phyloP scores from a whole-genome alignment of 2,329 filamentous ascomycete species.

The Aphanocladium album region DNA sequence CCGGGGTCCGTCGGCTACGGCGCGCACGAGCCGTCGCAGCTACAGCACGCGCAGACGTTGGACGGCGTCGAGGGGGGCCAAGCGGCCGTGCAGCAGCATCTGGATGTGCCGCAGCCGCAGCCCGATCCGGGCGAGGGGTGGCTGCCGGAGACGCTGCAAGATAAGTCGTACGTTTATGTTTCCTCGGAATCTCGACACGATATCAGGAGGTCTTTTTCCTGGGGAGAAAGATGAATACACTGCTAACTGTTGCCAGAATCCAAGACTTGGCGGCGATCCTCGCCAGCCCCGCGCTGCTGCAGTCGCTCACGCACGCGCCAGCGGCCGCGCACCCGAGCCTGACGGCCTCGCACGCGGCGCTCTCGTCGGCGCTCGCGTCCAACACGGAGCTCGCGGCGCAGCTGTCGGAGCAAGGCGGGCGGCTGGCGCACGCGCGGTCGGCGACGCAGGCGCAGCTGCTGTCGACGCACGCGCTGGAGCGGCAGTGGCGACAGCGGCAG shows the following conservation, averaged over 20 bases:
- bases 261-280: slow-evolving; percentile 71
- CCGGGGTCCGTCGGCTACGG: slow-evolving; percentile 21
- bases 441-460: slow-evolving; percentile 76
- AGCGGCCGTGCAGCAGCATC: slow-evolving; percentile 13
- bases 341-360: slow-evolving; percentile 55
- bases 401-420: slow-evolving; percentile 55
- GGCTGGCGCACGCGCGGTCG: slow-evolving; percentile 56
- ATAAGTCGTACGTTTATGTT: slow-evolving; percentile 64
- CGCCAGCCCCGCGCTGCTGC: slow-evolving; percentile 59
- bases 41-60: slow-evolving; percentile 16
- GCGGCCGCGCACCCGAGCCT: slow-evolving; percentile 68
- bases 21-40: slow-evolving; percentile 11
- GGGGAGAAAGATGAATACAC: too few species aligned
- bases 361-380: slow-evolving; percentile 60
- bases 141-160: slow-evolving; percentile 70
- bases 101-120: slow-evolving; percentile 31
- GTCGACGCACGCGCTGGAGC: slow-evolving; percentile 77
- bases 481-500: slow-evolving; percentile 88
- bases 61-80: slow-evolving; percentile 20
- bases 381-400: slow-evolving; percentile 67
- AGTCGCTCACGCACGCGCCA: slow-evolving; percentile 66
- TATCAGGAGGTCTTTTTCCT: too few species aligned
- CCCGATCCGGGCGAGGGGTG: slow-evolving; percentile 65
- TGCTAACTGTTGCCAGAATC: slow-evolving; percentile 49
- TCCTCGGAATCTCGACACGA: too few species aligned